These are phyloP conservation scores for Cytospora leucostoma DNA, from an alignment of 2,329 filamentous ascomycete genomes.

Conservation along the genomic window DNA sequence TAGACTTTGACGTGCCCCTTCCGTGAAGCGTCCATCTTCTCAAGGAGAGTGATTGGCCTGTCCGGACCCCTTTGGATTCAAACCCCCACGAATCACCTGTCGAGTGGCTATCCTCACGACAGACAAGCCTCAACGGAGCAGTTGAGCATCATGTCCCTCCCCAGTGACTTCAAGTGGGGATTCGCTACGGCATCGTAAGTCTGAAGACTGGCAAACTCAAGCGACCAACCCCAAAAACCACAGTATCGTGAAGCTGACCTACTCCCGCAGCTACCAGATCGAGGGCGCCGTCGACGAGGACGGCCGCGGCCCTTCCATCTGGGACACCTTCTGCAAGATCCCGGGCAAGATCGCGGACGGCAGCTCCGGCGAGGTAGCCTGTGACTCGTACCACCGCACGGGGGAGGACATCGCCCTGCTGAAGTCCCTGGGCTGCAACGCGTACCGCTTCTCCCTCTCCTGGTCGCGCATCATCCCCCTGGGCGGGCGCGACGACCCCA, in stretches of 20 bases:
- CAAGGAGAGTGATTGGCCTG: not conserved
- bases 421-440: constrained; percentile 70
- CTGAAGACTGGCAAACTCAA: not conserved
- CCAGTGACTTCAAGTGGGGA: constrained; percentile 74
- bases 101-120: not conserved
- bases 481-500: constrained; percentile 78
- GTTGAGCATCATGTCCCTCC: constrained; percentile 54
- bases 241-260: not conserved
- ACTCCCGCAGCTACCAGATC: constrained; percentile 72
- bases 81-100: not conserved
- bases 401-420: constrained; percentile 76
- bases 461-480: constrained; percentile 84
- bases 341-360: constrained; percentile 82
- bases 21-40: not conserved
- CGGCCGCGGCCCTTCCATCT: constrained; percentile 80
- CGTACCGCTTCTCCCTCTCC: constrained; percentile 83
- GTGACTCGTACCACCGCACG: constrained; percentile 83
- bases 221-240: not conserved
- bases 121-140: not conserved
- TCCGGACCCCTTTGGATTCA: not conserved
- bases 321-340: constrained; percentile 84
- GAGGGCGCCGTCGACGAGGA: constrained; percentile 76
- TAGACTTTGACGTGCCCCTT: not conserved
- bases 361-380: constrained; percentile 73
- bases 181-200: constrained; percentile 76